These are phyloP conservation scores for Fusarium sambucinum DNA, from an alignment of 2,329 filamentous ascomycete genomes.

Conservation along the genomic window DNA sequence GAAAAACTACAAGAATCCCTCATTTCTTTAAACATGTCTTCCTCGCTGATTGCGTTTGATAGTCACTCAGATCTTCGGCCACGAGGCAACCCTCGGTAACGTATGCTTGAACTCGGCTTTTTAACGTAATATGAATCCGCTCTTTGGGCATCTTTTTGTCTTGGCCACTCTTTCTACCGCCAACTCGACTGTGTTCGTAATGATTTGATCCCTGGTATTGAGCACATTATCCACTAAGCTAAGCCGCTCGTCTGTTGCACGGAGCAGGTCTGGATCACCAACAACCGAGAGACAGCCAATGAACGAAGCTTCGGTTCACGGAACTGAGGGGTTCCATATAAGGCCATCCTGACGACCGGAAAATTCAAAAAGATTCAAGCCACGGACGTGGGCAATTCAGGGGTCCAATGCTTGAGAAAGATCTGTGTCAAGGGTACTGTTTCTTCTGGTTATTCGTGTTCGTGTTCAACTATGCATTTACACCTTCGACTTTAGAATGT, in stretches of 20 bases:
- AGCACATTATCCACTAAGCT: conserved; percentile 29
- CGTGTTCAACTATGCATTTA: conserved; percentile 4
- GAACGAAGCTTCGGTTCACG: not conserved
- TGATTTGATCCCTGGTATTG: conserved; percentile 12
- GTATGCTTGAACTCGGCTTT: not conserved
- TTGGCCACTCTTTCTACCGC: conserved; percentile 10
- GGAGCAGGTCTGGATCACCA: conserved; percentile 7
- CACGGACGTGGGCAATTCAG: not conserved
- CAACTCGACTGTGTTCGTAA: conserved; percentile 27
- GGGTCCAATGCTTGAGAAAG: not conserved
- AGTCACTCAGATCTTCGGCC: not conserved
- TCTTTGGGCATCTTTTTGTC: not conserved
- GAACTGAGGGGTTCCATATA: conserved; percentile 20
- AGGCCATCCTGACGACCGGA: conserved; percentile 10
- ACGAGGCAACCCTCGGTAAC: conserved; percentile 21
- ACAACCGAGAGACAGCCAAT: conserved; percentile 15
- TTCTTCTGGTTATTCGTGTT: conserved; percentile 6
- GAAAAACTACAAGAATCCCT: no score
- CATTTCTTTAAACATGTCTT: not conserved
- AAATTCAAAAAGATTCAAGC: not conserved
- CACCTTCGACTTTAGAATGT: not conserved
- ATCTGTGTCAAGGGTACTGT: not conserved
- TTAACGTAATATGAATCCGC: conserved; percentile 33
- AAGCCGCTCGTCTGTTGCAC: conserved; percentile 22
- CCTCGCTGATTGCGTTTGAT: not conserved